Base-by-base conservation (phyloP, 345 rosid species). In the Atalantia buxifolia region DNA sequence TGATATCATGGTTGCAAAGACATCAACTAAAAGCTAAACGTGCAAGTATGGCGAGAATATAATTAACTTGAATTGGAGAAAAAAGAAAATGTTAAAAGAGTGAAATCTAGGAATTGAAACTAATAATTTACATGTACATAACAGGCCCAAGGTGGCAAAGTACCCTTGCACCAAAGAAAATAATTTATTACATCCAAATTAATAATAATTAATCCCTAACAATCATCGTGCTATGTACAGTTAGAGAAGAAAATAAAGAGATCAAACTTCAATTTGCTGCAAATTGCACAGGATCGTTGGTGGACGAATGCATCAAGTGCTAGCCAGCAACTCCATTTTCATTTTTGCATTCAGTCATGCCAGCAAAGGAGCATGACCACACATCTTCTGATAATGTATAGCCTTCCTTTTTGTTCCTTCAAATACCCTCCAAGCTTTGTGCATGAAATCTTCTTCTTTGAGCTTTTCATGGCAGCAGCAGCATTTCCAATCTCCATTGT, bases 281-380 rank as follows among this genome's bases (percentile, higher is more conserved):
- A 30, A 71, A 19, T 71, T 42, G 25, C 33, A 59, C 22, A 71
- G 45, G 31, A 56, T 55, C 3, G 50, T 45, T 45, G 9, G 5
- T 53, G 10, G 19, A 27, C 21, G 64, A 72, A 31, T 31, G 59
- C 28, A 10, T 16, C 24, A 19, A 66, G 5, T 19, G 22, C 25
- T 45, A 3, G 50, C 50, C 13, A 3, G 50, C 19, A 31, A 18
- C n/a, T 65, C n/a, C 40, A 19, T 65, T 62, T 24, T 24, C 55
- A 24, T 40, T 27, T 27, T 16, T 36, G 36, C 36, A 60, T 42
- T 81, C 75, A 93, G 83, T 91, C 97, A 77, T 87, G 93, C 95
- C 95, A 91, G 61, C 97, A 93, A 66, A 93, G 84, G 69, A 93
- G 95, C 89, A 93, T 91, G 77, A 90, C 93, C 27, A 93, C 89